These are phyloP conservation scores for Mycena venus DNA, from an alignment of 768 basidiomycete species.

Conservation along the genomic window DNA sequence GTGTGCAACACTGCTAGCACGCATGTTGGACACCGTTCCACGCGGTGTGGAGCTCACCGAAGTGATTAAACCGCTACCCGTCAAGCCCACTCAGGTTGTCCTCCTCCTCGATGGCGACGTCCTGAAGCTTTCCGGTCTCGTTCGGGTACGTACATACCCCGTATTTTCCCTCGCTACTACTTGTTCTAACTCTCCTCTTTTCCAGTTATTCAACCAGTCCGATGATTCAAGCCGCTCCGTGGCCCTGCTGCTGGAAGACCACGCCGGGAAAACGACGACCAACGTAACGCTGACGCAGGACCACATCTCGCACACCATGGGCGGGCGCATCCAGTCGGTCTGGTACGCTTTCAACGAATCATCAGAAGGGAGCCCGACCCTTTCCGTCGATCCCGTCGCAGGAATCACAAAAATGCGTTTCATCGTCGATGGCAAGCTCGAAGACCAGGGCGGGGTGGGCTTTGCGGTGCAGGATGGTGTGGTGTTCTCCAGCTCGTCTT, in stretches of 20 bases:
- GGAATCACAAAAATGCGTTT: not conserved
- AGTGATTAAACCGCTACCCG: not conserved
- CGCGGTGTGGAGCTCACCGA: constrained; percentile 8
- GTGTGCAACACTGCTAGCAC: constrained; percentile 1
- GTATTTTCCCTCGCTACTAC: not conserved
- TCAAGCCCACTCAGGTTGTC: not conserved
- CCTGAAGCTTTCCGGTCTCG: not conserved
- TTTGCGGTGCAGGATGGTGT: not conserved
- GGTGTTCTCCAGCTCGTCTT: not conserved
- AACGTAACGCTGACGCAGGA: not conserved
- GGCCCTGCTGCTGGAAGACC: not conserved
- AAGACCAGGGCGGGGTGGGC: not conserved
- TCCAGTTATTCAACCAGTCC: not conserved
- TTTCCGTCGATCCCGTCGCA: not conserved
- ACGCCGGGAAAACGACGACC: not conserved
- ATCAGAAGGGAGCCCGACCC: too few species aligned
- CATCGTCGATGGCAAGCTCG: not conserved
- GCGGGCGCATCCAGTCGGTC: not conserved
- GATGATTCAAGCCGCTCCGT: not conserved
- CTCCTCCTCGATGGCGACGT: not conserved
- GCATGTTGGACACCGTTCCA: constrained; percentile 17
- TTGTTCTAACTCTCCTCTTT: too few species aligned
- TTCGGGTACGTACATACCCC: not conserved
- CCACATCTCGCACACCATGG: not conserved
- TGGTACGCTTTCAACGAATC: not conserved